Conservation (phyloP, 805 yeast genomes). For the Candida argentea region DNA sequence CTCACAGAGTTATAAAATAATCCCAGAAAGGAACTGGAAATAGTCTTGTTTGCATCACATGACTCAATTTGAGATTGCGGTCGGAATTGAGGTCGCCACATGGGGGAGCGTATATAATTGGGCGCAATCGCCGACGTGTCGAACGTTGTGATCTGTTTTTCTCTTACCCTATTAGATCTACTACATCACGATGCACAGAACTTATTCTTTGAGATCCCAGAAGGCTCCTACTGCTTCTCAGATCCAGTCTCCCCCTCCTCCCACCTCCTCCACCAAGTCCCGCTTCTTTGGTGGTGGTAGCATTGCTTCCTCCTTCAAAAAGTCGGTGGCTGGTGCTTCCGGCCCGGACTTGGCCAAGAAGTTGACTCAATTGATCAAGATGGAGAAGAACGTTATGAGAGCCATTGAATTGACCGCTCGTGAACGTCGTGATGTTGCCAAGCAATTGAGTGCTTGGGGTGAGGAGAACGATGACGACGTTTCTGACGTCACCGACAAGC, state of each 20-base stretch:
- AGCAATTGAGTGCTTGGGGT: constrained; percentile 80
- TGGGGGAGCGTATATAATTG: no score
- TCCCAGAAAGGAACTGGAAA: no score
- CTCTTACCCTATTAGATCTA: no score
- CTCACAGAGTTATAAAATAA: no score
- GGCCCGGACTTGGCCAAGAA: constrained; percentile 77
- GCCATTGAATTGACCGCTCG: constrained; percentile 67
- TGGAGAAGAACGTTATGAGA: constrained; percentile 75
- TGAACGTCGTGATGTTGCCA: constrained; percentile 75
- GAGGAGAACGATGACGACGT: constrained; percentile 80
- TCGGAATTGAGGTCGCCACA: no score
- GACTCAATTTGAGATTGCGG: no score
- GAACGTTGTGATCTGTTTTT: no score
- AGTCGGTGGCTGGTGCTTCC: constrained; percentile 64
- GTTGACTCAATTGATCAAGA: constrained; percentile 63
- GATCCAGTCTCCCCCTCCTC: constrained; percentile 90
- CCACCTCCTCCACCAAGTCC: constrained; percentile 82
- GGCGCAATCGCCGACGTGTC: no score
- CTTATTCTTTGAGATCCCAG: constrained; percentile 88
- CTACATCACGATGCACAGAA: constrained; percentile 72
- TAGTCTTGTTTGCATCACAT: no score
- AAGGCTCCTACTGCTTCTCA: constrained; percentile 98
- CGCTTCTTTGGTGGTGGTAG: constrained; percentile 85
- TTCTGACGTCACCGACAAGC: constrained; percentile 76
- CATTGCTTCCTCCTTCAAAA: constrained; percentile 50